These are phyloP conservation scores for Myriosclerotinia scirpicola DNA, from an alignment of 2,329 filamentous ascomycete species.

Conservation along the genomic window DNA sequence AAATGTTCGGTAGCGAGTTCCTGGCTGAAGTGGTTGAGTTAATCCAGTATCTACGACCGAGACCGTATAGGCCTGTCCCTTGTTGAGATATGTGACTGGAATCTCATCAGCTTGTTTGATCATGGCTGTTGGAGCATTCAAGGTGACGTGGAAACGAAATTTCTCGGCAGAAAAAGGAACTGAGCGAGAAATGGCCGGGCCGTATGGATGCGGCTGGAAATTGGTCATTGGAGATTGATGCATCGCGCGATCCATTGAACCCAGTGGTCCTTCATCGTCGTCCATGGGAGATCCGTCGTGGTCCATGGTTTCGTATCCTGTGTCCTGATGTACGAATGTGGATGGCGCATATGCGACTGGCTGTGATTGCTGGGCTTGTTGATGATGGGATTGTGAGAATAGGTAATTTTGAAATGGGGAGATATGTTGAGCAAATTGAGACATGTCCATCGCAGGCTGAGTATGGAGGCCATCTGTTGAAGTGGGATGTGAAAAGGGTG, in stretches of 20 bases:
- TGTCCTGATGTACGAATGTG: conserved; percentile 77
- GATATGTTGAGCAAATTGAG: conserved; percentile 58
- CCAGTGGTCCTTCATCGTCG: conserved; percentile 52
- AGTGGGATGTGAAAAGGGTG: conserved; percentile 76
- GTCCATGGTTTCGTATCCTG: conserved; percentile 76
- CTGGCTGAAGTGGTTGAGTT: conserved; percentile 56
- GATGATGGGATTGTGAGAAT: conserved; percentile 61
- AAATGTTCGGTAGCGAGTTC: conserved; percentile 80
- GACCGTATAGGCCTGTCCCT: conserved; percentile 90
- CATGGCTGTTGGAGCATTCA: conserved; percentile 97
- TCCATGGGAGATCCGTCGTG: conserved; percentile 70
- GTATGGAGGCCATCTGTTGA: conserved; percentile 65
- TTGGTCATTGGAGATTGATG: conserved; percentile 60
- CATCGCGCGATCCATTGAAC: conserved; percentile 60
- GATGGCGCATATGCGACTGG: conserved; percentile 68
- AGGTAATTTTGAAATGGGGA: conserved; percentile 65
- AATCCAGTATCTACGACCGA: conserved; percentile 77
- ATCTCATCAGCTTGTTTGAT: conserved; percentile 87
- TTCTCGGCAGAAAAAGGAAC: conserved; percentile 61
- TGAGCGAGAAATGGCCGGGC: conserved; percentile 48
- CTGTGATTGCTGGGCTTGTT: conserved; percentile 52
- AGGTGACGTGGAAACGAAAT: conserved; percentile 85
- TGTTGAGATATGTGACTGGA: conserved; percentile 96
- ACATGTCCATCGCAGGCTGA: conserved; percentile 61
- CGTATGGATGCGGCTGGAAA: conserved; percentile 54